These are phyloP conservation scores for Ilyonectria sp. DNA, from an alignment of 2,329 filamentous ascomycete genomes.

Conservation along the genomic window DNA sequence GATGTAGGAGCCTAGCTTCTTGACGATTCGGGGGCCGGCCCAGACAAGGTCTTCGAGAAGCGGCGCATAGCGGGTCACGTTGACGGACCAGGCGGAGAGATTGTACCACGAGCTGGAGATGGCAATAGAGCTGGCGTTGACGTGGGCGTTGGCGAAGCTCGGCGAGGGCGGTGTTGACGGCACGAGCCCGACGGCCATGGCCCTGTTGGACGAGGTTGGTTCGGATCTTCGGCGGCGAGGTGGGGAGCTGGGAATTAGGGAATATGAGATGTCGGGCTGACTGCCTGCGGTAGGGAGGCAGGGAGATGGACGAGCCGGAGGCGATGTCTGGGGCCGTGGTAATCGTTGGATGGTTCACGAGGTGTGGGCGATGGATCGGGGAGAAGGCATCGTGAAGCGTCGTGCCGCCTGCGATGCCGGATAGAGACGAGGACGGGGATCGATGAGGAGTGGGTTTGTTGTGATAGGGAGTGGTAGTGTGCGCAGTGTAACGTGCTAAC, in stretches of 20 bases:
- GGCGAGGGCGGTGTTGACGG: conserved; percentile 39
- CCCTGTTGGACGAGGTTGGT: conserved; percentile 26
- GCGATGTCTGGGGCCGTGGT: background rate
- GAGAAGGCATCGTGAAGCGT: conserved; percentile 43
- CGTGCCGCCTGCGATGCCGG: conserved; percentile 32
- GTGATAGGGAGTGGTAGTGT: conserved; percentile 23
- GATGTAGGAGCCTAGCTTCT: conserved; percentile 76
- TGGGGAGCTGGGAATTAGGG: conserved; percentile 1
- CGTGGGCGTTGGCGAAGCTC: conserved; percentile 34
- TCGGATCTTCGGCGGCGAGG: conserved; percentile 6
- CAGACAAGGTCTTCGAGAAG: conserved; percentile 78
- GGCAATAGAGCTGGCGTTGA: conserved; percentile 28
- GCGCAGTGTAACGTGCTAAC: conserved; percentile 3
- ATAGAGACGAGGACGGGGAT: conserved; percentile 25
- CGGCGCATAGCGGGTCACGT: conserved; percentile 73
- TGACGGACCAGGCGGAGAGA: conserved; percentile 70
- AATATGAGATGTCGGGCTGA: conserved; percentile 6
- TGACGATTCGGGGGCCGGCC: conserved; percentile 79
- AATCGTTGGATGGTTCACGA: conserved; percentile 26
- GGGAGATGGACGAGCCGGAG: background rate
- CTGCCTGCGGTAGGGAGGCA: background rate
- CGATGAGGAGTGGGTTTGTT: conserved; percentile 32
- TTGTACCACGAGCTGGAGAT: conserved; percentile 63
- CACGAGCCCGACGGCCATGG: conserved; percentile 45
- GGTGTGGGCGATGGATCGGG: conserved; percentile 27